Evolutionary conservation across 345 rosid genomes (phyloP), one percentile per base, ranked within the genome.

Genomic region (Rhodamnia rubescens): DNA sequence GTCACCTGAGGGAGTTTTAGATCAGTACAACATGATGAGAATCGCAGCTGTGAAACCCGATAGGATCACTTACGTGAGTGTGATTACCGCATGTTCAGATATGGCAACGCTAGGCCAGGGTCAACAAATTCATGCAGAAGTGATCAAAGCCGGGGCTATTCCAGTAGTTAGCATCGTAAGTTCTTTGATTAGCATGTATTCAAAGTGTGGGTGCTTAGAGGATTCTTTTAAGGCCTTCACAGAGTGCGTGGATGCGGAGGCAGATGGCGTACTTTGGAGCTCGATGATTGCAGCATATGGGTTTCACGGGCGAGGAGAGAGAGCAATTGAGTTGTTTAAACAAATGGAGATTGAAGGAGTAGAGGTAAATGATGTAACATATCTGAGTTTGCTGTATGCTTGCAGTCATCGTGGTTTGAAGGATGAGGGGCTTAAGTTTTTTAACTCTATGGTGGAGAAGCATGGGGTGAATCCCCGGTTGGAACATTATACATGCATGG

Each of bases 401-500:
- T 95, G 98, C 86, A 95, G 98, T 83, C 98, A 96, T 88, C 92
- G 93, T 36, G 99, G 99, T 49, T 91, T 95, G 81, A 93, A 95
- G 82, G 95, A 92, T n/a, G 92, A 91, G 82, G 99, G 98, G 58
- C 87, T 93, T 1, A 85, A 55, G 29, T 90, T 92, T 90, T 95
- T 96, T 74, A 51, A 61, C 69, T 90, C 92, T 18, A 96, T 96
- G 98, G 89, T 83, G 44, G 83, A 82, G 88, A 91, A 93, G 74
- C 90, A 91, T 52, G 95, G 93, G 84, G 87, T 96, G 89, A 83
- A 83, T 42, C 97, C 94, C 4, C 56, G 61, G 82, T 92, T 91
- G 89, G 98, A 96, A 85, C 99, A 95, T 86, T 93, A 93, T 84
- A 91, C 99, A 1, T 95, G 99, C 86, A 92, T 95, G 96, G 98